These are phyloP conservation scores for Xylaria longipes DNA, from an alignment of 495 filamentous ascomycete genomes.

Conservation along the genomic window DNA sequence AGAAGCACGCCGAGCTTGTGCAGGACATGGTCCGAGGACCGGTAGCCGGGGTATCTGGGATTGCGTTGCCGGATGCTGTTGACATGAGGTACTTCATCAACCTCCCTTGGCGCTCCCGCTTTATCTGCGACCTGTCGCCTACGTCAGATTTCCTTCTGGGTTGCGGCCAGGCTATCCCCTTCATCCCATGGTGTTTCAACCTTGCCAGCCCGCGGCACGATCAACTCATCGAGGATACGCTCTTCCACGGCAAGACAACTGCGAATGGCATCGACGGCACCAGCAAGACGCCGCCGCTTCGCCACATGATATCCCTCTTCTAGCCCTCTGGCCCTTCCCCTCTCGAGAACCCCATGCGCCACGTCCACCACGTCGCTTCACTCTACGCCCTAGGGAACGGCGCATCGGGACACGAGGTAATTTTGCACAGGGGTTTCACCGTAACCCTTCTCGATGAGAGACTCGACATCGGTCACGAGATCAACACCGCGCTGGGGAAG, in stretches of 20 bases:
- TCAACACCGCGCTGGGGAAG: not conserved
- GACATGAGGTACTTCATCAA: not conserved
- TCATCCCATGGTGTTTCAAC: not conserved
- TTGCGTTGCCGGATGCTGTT: not conserved
- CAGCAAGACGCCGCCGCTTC: not conserved
- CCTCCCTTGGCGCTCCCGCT: not conserved
- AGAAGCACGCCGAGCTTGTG: not conserved
- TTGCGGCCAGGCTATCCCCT: not conserved
- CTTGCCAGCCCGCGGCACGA: not conserved
- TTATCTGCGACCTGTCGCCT: not conserved
- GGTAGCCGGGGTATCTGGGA: not conserved
- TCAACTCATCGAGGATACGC: not conserved
- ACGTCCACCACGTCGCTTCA: not conserved
- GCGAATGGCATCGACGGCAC: not conserved
- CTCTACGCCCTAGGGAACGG: not conserved
- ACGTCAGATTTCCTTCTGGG: not conserved
- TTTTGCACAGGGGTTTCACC: not conserved
- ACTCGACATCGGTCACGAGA: not conserved
- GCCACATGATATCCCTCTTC: not conserved
- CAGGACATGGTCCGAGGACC: not conserved
- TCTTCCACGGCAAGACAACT: not conserved
- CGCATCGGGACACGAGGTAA: too few relatives aligned
- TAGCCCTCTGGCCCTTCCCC: not conserved
- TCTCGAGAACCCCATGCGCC: not conserved
- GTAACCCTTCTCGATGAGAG: not conserved